Base-by-base conservation (phyloP, 176 grass and related monocot species). In the Echinochloa phyllopogon region DNA sequence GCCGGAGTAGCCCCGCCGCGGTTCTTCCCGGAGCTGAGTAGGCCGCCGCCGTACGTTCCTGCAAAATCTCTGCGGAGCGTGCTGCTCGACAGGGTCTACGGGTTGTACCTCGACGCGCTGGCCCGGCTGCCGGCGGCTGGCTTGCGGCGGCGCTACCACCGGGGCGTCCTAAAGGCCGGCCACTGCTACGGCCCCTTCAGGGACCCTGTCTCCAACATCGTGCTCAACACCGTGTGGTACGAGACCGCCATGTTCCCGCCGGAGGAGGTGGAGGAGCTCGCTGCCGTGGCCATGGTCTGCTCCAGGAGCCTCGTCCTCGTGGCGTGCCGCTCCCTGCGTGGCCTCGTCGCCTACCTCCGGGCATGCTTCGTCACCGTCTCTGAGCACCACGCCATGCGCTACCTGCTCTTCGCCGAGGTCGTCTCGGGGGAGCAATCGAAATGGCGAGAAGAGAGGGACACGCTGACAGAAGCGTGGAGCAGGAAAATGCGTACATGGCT, bases 181-280 rank as follows among this genome's bases (percentile, higher is more conserved):
- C 78, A 82, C 60, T 87, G 85, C 69, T 87, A 75, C 20, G 61
- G 78, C 5, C 78, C 70, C 2, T 38, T 68, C 9, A 15, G 20
- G 4, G 60, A 79, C 21, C 84, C 84, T 21, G 75, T 86, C 27
- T 50, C 20, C 48, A 77, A 85, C 62, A 77, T 85, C 44, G 51
- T 77, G 4, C 65, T 79, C 84, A 79, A 72, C 84, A 10, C 75
- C 0, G 6, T 86, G 5, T 87, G 60, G 69, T 87, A 75, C 8
- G 20, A 75, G 12, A 11, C 75, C 13, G 10, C 75, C 13, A 17
- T 61, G 20, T 87, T 75, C 10, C 69, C 78, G 0, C 18, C 85
- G 2, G 1, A 5, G 10, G 1, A 5, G 10, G n/a, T n/a, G n/a
- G 20, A 38, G 20, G 37, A 21, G 16, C 0, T 33, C 1, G 39